Evolutionary conservation across 352 stramenopile genomes (phyloP).

Genomic region (Globisporangium emineosum): DNA sequence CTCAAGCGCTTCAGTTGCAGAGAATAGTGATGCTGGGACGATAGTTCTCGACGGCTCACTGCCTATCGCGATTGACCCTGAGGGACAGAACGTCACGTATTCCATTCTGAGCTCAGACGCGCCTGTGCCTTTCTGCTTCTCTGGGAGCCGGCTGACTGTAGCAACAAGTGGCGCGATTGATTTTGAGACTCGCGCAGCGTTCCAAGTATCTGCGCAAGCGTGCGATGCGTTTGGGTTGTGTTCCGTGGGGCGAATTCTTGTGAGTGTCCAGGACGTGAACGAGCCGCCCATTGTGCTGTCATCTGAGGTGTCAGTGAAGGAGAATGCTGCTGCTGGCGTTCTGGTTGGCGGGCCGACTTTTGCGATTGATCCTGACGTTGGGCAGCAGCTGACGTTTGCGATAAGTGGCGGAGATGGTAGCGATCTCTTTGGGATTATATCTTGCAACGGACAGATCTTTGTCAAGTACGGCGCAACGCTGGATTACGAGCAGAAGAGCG

Average conservation of each 20-base stretch:
- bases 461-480: conserved; percentile 32
- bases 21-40: conserved; percentile 23
- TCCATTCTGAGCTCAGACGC: not conserved
- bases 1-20: conserved; percentile 9
- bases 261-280: conserved; percentile 10
- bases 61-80: conserved; percentile 14
- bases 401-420: conserved; percentile 28
- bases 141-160: conserved; percentile 1
- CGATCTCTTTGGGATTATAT: conserved; percentile 40
- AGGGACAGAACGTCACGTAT: conserved; percentile 10
- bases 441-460: conserved; percentile 51
- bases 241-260: not conserved
- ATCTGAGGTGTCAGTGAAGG: not conserved
- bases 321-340: conserved; percentile 18
- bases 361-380: conserved; percentile 27
- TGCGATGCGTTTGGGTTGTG: conserved; percentile 11
- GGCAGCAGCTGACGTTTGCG: conserved; percentile 19
- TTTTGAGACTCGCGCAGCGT: conserved; percentile 10
- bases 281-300: conserved; percentile 4
- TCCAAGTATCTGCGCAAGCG: conserved; percentile 1
- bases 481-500: conserved; percentile 32
- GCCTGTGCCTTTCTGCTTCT: conserved; percentile 3
- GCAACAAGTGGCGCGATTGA: not conserved
- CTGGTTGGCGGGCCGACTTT: conserved; percentile 22
- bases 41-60: conserved; percentile 21